phyloP scores from a whole-genome alignment of 768 basidiomycete genomes.

The Lactifluus piperatus region DNA sequence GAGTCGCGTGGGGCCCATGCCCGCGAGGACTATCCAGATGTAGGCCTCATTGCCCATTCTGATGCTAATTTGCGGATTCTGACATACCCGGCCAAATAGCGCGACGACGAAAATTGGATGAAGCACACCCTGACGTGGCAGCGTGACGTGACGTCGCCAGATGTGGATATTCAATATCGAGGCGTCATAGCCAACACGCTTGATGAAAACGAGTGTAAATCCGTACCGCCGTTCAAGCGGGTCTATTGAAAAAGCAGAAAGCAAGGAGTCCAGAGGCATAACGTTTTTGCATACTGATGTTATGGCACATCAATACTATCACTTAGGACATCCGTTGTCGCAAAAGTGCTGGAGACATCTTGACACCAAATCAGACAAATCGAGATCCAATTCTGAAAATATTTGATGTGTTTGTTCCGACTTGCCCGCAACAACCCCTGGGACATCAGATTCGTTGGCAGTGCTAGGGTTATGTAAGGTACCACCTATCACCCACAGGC shows the following conservation, averaged over 20 bases:
- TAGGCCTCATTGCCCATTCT: constrained; percentile 28
- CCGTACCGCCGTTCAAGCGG: constrained; percentile 96
- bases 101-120: constrained; percentile 93
- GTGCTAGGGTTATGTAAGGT: no score
- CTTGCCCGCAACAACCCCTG: not conserved
- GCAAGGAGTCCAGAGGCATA: not conserved
- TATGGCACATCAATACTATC: not conserved
- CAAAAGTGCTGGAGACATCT: not conserved
- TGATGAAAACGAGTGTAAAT: constrained; percentile 94
- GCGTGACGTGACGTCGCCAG: constrained; percentile 60
- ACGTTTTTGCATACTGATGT: not conserved
- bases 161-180: constrained; percentile 88
- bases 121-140: constrained; percentile 96
- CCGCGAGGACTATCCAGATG: constrained; percentile 96
- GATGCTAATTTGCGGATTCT: not conserved
- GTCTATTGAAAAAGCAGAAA: constrained; percentile 51
- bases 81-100: constrained; percentile 34
- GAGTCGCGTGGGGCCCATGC: constrained; percentile 99
- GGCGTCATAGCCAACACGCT: constrained; percentile 77
- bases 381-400: not conserved
- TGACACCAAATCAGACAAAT: not conserved
- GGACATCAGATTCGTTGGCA: not conserved
- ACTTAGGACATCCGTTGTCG: not conserved
- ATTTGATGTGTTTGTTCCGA: not conserved
- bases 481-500: no score